phyloP scores from a whole-genome alignment of 768 basidiomycete genomes.

The Suillus discolor region DNA sequence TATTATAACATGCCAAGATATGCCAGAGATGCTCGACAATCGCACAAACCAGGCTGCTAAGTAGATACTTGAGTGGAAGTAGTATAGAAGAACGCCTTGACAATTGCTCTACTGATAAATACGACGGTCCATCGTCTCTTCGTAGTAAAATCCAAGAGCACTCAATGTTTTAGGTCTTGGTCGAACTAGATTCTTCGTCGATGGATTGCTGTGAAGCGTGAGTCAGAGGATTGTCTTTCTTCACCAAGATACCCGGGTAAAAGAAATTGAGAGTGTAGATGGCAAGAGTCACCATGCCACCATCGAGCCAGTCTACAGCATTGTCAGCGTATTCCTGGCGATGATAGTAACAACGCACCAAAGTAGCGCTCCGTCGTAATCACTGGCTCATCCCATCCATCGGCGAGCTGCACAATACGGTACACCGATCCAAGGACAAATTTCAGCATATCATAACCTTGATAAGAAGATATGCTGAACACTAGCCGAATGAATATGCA shows the following conservation, averaged over 20 bases:
- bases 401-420: slow-evolving; percentile 16
- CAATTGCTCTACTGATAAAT: background rate
- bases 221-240: background rate
- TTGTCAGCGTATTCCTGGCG: background rate
- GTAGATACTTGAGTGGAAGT: background rate
- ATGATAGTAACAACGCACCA: slow-evolving; percentile 33
- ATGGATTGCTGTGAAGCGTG: background rate
- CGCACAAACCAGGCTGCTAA: background rate
- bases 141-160: background rate
- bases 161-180: too few species aligned
- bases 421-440: slow-evolving; percentile 12
- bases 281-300: slow-evolving; percentile 47
- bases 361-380: slow-evolving; percentile 52
- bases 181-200: background rate
- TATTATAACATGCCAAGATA: background rate
- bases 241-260: slow-evolving; percentile 45
- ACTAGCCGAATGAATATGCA: slow-evolving; percentile 50
- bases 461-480: background rate
- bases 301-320: slow-evolving; percentile 50
- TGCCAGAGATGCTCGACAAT: background rate
- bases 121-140: background rate
- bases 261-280: slow-evolving; percentile 47
- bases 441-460: background rate
- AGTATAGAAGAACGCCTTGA: background rate
- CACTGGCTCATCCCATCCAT: slow-evolving; percentile 49